A percentile compares a stretch with the other conserved stretches of the same genome.
Evolutionary conservation across 306 rosid species (phyloP).

Genomic region (Gleditsia sinensis): DNA sequence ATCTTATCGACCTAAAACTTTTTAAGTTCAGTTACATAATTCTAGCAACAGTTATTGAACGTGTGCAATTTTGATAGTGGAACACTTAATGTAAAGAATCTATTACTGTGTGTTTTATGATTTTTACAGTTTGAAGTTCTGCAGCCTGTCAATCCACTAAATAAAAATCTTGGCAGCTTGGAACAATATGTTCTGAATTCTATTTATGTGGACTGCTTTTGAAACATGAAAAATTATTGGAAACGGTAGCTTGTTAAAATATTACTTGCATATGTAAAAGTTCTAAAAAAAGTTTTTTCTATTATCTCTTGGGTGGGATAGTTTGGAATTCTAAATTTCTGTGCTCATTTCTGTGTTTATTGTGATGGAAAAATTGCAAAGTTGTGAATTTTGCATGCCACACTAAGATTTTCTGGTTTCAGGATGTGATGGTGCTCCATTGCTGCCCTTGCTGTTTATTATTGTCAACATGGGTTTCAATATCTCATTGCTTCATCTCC

Average conservation of each 20-base stretch:
- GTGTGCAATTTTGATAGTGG: slow-evolving; percentile 10
- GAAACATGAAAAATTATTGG: slow-evolving; percentile 11
- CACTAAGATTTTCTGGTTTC: slow-evolving; percentile 23
- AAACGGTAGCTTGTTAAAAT: slow-evolving; percentile 20
- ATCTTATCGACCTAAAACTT: not conserved
- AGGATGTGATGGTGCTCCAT: slow-evolving; percentile 64
- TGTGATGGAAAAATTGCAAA: slow-evolving; percentile 12
- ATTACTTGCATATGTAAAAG: not conserved
- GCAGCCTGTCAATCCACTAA: not conserved
- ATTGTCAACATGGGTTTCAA: slow-evolving; percentile 59
- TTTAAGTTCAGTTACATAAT: not conserved
- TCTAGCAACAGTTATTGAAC: not conserved
- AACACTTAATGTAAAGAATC: not conserved
- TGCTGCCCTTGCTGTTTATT: slow-evolving; percentile 48
- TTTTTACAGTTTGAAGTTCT: not conserved
- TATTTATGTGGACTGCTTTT: not conserved
- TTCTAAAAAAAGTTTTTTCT: slow-evolving; percentile 15
- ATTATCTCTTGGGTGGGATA: slow-evolving; percentile 15
- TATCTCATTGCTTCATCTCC: slow-evolving; percentile 83
- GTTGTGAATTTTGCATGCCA: slow-evolving; percentile 4
- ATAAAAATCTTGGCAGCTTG: not conserved
- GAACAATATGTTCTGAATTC: not conserved
- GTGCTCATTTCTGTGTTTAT: not conserved
- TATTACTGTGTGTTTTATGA: not conserved
- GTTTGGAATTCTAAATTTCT: slow-evolving; percentile 15